Evolutionary conservation across 148 eudicot genomes (phyloP), one percentile per base, ranked within the genome.

Genomic region (Drosera capensis): DNA sequence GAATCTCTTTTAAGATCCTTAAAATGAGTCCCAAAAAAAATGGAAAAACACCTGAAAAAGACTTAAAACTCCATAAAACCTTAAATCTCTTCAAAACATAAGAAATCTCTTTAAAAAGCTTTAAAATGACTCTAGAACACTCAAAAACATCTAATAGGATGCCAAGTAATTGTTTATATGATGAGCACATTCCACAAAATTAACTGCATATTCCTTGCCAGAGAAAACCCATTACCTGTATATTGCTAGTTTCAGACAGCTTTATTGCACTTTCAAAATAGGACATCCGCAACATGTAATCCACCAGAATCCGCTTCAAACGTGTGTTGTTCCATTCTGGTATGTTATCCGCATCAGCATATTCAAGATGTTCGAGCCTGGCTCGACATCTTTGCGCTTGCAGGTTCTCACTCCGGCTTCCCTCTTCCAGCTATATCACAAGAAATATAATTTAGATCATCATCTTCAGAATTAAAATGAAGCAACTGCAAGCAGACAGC

Each of bases 201-300:
- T n/a, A n/a, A n/a, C n/a, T n/a, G n/a, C n/a, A n/a, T n/a, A n/a
- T n/a, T n/a, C n/a, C n/a, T n/a, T n/a, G n/a, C 31, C 14, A 45
- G 19, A 46, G 15, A 7, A 46, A n/a, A n/a, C n/a, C n/a, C 30
- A 49, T 46, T 45, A 85, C 99, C 93, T 70, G 77, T 59, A 90
- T 73, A 56, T 71, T 74, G 74, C 77, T 57, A 48, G 69, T 62
- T 55, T 80, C 80, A 24, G 95, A 80, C 61, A 90, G 68, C 73
- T 73, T 90, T 41, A 50, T 50, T 17, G 99, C 99, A 57, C 86
- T 90, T 20, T 76, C 82, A 49, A 71, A 81, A 43, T 90, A 90
- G 9, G 99, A 81, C 99, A 90, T 78, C 14, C 99, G 74, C 60
- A 90, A 64, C 99, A 90, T 81, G 67, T 90, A 90, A 54, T 90